Evolutionary conservation across 2,329 filamentous ascomycete species (phyloP), one percentile per base, ranked within the genome.

Genomic region (Clonostachys byssicola): DNA sequence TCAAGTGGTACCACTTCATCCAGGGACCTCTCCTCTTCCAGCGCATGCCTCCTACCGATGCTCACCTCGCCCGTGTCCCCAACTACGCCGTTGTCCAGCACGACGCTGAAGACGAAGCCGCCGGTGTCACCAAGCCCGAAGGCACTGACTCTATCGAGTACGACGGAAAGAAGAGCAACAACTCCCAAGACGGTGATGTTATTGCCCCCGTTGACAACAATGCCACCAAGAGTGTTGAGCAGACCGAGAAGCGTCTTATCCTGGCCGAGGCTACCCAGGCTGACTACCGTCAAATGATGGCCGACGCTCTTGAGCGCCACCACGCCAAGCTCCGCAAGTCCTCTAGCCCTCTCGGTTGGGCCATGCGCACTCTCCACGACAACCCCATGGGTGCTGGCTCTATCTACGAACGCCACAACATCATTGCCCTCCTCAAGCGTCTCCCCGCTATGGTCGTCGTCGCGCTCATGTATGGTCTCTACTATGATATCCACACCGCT

Each of bases 401-500:
- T 58, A 77, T 92, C 53, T 89, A 92, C 69, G 88, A 92, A 68
- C 56, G 76, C 17, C 72, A 83, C 67, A 92, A 92, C 75, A 69
- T 91, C 51, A 77, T 75, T 60, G 77, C 77, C 44, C 50, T 84
- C 18, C 30, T 73, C 50, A 85, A 81, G 67, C 86, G 88, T 18
- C 60, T 92, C 9, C 88, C 88, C 1, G 86, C 89, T 44, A 77
- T 77, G 66, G 62, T 88, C 51, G 74, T 83, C 40, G 74, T 73
- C 53, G 86, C 75, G 47, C 60, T 73, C 14, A 78, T 91, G 45
- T 92, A 92, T 62, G 89, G 89, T 64, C 62, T 86, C 23, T 75
- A 92, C 75, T 92, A 92, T 69, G 88, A 92, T 56, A 92, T 92
- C 59, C 88, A 92, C 74, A 77, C 80, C 43, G 85, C 86, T 5